Evolutionary conservation across 1,284 basidiomycete species (phyloP), one percentile per base, ranked within the genome.

Genomic region (Mycosarcoma maydis): DNA sequence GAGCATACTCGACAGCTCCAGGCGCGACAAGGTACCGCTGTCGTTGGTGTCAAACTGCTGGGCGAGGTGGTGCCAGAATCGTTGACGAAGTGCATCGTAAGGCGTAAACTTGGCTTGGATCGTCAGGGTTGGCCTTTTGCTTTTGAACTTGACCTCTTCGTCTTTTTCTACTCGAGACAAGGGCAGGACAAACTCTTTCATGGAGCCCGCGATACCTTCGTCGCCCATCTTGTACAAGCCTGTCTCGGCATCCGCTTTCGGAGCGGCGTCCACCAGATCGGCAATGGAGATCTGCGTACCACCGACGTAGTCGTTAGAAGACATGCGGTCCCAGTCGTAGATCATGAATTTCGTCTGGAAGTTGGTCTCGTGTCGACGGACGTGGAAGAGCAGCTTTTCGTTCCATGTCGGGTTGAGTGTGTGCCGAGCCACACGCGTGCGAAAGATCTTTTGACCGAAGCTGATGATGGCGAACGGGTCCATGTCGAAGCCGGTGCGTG

Each of bases 371-470:
- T 94, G 92, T 7, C 89, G 85, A 22, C 92, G 87, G 4, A 98
- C 94, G 81, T 97, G 94, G 85, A 98, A 97, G 19, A 97, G 86
- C 2, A 98, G 85, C 82, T 95, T 95, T 83, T 98, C 94, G 72
- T 98, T 91, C 92, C 94, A 98, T 0, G 87, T 86, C 0, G 95
- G 95, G 80, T 92, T 93, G 61, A 93, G 87, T 2, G 82, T 83
- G 62, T 83, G 82, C 1, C 83, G 78, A 7, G 80, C 78, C 23
- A 84, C 83, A 9, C 92, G 89, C 0, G 94, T 97, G 4, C 94
- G 87, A 84, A 97, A 98, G 10, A 98, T 92, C 83, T 97, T 97
- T 83, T 95, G 94, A 32, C 94, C 92, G 72, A 98, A 98, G 3
- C 92, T 94, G 69, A 94, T 88, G 69, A 98, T 93, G 14, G 93